Evolutionary conservation across 2,329 filamentous ascomycete species (phyloP), one percentile per base, ranked within the genome.

Genomic region (Chaetomiaceae sp.): DNA sequence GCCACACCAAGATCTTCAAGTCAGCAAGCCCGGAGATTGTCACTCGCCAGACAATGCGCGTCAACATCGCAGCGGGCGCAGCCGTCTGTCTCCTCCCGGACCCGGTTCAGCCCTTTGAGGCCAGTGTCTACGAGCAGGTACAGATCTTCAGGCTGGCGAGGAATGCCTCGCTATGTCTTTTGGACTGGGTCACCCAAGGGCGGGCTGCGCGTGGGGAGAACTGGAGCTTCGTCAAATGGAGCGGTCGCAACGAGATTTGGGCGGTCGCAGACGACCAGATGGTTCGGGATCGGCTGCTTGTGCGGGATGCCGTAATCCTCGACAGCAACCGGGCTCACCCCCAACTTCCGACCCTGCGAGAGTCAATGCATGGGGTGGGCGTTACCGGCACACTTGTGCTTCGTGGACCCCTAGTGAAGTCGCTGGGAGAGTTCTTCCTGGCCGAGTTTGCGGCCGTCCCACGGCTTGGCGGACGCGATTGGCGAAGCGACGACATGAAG

Each of bases 1-100:
- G 92, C 48, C 90, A 90, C 71, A 97, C 94, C 55, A 99, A 97
- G 73, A 84, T 99, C 62, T 97, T 96, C 79, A 95, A 94, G 67
- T 87, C 90, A 1, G 69, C 80, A 43, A 73, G 75, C 50, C 71
- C 71, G 32, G 72, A 79, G 37, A 69, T 81, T 11, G 66, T 80
- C 41, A 86, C 84, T 1, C 74, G 76, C 18, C 85, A 87, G 67
- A 73, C 66, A 1, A 68, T 87, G 54, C 67, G 71, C 11, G 76
- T 81, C 29, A 67, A 68, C 3, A 71, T 87, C 48, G 71, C 74
- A 21, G 62, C 73, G 13, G 73, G 69, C 20, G 80, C 75, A 6
- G 78, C 76, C 1, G 72, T 87, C 13, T 86, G 84, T 63, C 75
- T 87, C 56, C 79, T 97, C 10, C 94, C 94, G 0, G 94, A 99